These are phyloP conservation scores for Termitomyces sp. DNA, from an alignment of 768 basidiomycete genomes.

Conservation along the genomic window DNA sequence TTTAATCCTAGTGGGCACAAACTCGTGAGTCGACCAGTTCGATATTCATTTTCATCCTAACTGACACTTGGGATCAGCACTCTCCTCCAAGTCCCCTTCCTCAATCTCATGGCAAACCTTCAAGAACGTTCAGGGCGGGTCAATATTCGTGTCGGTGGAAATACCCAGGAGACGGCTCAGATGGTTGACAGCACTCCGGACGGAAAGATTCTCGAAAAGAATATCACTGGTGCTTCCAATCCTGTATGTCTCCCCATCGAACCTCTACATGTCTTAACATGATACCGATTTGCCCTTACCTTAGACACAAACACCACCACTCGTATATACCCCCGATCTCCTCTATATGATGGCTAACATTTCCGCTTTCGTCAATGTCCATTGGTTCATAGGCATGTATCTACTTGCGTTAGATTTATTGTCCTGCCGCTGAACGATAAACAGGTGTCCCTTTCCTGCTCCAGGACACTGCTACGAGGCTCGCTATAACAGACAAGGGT, in stretches of 20 bases:
- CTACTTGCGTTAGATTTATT: background rate
- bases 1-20: conserved; percentile 41
- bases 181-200: conserved; percentile 48
- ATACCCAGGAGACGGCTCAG: conserved; percentile 68
- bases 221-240: conserved; percentile 12
- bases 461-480: conserved; percentile 53
- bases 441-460: conserved; percentile 49
- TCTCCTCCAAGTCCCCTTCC: conserved; percentile 55
- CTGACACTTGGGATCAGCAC: conserved; percentile 24
- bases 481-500: conserved; percentile 56
- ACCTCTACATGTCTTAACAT: background rate
- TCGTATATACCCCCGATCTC: conserved; percentile 63
- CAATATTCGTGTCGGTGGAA: conserved; percentile 72
- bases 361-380: conserved; percentile 53
- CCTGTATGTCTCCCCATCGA: conserved; percentile 6
- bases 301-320: conserved; percentile 66
- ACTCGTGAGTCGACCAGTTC: conserved; percentile 30
- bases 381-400: conserved; percentile 61
- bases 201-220: conserved; percentile 25
- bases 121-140: conserved; percentile 59
- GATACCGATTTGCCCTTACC: background rate
- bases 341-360: conserved; percentile 67
- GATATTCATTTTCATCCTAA: background rate
- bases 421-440: background rate
- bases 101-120: conserved; percentile 80